These are phyloP conservation scores for Corchorus olitorius DNA, from an alignment of 345 rosid genomes.

Conservation along the genomic window DNA sequence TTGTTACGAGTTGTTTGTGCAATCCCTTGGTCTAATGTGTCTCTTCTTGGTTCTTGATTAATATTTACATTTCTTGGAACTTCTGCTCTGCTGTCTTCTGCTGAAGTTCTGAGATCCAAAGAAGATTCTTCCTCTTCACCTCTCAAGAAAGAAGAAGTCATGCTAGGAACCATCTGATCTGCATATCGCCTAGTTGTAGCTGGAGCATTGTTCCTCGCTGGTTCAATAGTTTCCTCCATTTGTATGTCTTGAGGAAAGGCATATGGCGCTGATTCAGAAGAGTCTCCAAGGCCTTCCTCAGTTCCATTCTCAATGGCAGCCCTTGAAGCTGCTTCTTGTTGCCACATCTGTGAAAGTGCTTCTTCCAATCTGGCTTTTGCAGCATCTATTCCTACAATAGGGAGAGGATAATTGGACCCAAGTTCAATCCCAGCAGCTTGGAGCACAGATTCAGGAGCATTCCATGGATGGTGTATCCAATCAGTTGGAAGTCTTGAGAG, in stretches of 20 bases:
- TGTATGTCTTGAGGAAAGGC: conserved; percentile 76
- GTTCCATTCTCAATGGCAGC: conserved; percentile 93
- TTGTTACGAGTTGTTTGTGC: conserved; percentile 35
- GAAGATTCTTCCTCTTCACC: conserved; percentile 77
- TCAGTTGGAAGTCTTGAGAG: conserved; percentile 96
- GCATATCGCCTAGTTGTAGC: conserved; percentile 53
- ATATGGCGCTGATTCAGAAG: conserved; percentile 62
- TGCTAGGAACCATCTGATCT: conserved; percentile 99
- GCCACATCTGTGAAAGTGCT: conserved; percentile 95
- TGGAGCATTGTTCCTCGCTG: conserved; percentile 50
- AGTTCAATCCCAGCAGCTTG: conserved; percentile 98
- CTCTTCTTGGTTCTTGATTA: conserved; percentile 57
- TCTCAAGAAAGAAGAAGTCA: conserved; percentile 74
- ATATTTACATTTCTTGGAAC: conserved; percentile 67
- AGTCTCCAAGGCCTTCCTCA: conserved; percentile 98
- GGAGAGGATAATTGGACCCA: conserved; percentile 93
- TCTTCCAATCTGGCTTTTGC: conserved; percentile 82
- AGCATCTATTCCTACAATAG: conserved; percentile 77
- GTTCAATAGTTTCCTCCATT: conserved; percentile 69
- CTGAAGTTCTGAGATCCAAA: conserved; percentile 48
- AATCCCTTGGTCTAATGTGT: conserved; percentile 37
- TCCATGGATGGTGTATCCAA: conserved; percentile 99
- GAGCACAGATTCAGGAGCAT: conserved; percentile 88
- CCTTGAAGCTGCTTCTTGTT: conserved; percentile 89
- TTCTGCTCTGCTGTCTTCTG: conserved; percentile 76